Evolutionary conservation across 2,329 filamentous ascomycete genomes (phyloP).

Genomic region (Fusarium kyushuense): DNA sequence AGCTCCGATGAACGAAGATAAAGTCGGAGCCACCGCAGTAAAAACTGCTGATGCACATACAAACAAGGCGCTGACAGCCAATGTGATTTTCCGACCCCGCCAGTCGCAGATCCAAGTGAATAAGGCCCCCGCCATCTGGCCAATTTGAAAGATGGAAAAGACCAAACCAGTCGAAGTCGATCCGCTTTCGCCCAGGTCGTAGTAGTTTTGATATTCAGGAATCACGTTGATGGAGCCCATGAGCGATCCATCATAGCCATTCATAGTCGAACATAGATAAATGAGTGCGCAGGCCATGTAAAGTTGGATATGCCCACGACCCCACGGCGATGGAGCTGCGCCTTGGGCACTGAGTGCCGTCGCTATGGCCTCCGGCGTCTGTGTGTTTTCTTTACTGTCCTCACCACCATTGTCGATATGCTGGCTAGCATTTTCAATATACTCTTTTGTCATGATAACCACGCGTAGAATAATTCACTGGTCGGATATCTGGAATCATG

Average conservation of each 20-base stretch:
- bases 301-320: constrained; percentile 23
- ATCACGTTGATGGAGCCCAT: constrained; percentile 60
- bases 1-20: constrained; percentile 10
- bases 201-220: constrained; percentile 15
- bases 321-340: constrained; percentile 5
- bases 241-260: constrained; percentile 57
- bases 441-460: background rate
- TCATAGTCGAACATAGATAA: constrained; percentile 57
- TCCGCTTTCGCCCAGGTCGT: constrained; percentile 41
- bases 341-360: background rate
- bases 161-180: constrained; percentile 58
- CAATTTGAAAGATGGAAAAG: constrained; percentile 59
- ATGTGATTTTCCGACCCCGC: constrained; percentile 57
- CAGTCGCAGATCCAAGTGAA: constrained; percentile 60
- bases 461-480: background rate
- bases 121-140: constrained; percentile 58
- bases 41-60: constrained; percentile 34
- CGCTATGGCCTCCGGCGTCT: background rate
- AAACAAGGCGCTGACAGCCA: constrained; percentile 60
- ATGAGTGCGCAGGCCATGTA: constrained; percentile 34
- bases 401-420: background rate
- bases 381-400: background rate
- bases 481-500: background rate
- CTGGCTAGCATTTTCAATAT: background rate
- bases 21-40: constrained; percentile 14